These are phyloP conservation scores for Cinnamomum chago DNA, from an alignment of 164 flowering plant species.

Conservation along the genomic window DNA sequence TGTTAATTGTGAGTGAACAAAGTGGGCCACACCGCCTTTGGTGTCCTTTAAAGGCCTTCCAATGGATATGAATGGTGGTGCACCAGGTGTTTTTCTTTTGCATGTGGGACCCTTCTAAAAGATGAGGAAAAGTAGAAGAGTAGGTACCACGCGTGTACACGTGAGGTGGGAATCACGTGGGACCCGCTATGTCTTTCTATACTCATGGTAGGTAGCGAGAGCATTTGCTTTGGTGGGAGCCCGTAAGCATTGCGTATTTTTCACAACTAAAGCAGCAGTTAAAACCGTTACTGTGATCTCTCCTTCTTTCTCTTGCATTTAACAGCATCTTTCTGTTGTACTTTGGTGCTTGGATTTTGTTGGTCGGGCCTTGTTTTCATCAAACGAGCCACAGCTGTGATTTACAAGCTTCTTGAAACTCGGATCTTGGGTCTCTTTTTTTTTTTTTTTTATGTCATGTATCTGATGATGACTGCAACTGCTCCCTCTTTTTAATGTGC, in stretches of 20 bases:
- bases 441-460: background rate
- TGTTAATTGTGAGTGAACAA: too few species aligned
- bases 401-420: constrained; percentile 45
- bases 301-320: background rate
- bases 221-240: background rate
- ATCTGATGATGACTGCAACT: constrained; percentile 41
- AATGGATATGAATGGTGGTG: too few species aligned
- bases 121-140: background rate
- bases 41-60: too few species aligned
- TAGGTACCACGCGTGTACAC: background rate
- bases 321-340: background rate
- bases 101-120: background rate
- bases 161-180: background rate
- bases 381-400: constrained; percentile 29
- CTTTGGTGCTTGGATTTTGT: constrained; percentile 23
- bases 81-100: too few species aligned
- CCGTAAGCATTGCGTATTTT: background rate
- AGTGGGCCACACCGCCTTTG: too few species aligned
- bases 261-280: background rate
- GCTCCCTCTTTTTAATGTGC: constrained; percentile 32
- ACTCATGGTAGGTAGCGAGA: background rate
- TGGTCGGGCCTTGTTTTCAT: constrained; percentile 19
- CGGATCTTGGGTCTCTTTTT: constrained; percentile 11
- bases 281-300: constrained; percentile 6
- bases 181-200: background rate